These are phyloP conservation scores for Achaetomium macrosporum DNA, from an alignment of 2,329 filamentous ascomycete genomes.

Conservation along the genomic window DNA sequence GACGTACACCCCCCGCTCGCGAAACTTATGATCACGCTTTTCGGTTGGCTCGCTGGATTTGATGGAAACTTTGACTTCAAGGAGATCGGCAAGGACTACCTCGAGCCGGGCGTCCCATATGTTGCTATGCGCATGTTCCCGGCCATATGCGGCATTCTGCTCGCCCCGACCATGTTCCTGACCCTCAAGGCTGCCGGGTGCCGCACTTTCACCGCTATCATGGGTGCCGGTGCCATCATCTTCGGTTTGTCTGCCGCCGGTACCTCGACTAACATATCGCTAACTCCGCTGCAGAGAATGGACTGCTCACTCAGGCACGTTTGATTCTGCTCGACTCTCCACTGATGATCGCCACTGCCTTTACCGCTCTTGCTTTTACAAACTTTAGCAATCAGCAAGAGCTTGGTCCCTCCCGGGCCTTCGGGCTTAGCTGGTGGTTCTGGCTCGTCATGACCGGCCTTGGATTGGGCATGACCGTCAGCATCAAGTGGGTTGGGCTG, in stretches of 20 bases:
- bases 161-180: conserved; percentile 89
- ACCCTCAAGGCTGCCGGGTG: conserved; percentile 89
- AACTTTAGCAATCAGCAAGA: conserved; percentile 98
- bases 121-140: conserved; percentile 95
- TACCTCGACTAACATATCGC: conserved; percentile 21
- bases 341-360: conserved; percentile 84
- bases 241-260: conserved; percentile 62
- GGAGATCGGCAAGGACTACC: conserved; percentile 97
- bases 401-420: conserved; percentile 80
- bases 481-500: conserved; percentile 97
- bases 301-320: conserved; percentile 87
- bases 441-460: conserved; percentile 86
- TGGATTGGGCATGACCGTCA: conserved; percentile 80
- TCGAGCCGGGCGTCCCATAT: conserved; percentile 91
- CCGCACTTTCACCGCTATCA: conserved; percentile 72
- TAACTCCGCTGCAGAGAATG: conserved; percentile 64
- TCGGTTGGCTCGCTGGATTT: conserved; percentile 91
- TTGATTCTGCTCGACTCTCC: conserved; percentile 95
- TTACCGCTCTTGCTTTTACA: conserved; percentile 83
- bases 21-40: conserved; percentile 92
- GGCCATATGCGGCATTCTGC: conserved; percentile 78
- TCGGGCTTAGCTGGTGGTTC: conserved; percentile 93
- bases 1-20: conserved; percentile 97
- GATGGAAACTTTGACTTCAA: conserved; percentile 97
- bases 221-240: conserved; percentile 81